These are phyloP conservation scores for Lodderomyces margitis DNA, from an alignment of 1,139 yeast species.

Conservation along the genomic window DNA sequence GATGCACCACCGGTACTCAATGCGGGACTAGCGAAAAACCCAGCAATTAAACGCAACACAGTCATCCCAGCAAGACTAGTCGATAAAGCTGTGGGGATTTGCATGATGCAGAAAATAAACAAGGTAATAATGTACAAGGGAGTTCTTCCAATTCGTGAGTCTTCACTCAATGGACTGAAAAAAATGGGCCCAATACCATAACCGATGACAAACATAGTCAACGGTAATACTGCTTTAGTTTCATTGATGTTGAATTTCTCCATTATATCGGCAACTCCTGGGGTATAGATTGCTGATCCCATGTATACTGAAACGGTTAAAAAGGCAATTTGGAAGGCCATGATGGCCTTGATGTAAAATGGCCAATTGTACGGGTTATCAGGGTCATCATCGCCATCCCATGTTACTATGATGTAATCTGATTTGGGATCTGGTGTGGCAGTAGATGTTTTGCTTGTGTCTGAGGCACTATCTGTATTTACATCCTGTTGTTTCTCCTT, in stretches of 20 bases:
- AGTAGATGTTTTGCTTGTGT: background rate
- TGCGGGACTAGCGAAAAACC: slow-evolving; percentile 36
- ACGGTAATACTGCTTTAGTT: slow-evolving; percentile 45
- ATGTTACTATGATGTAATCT: slow-evolving; percentile 16
- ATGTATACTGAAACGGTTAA: slow-evolving; percentile 26
- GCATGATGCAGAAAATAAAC: slow-evolving; percentile 30
- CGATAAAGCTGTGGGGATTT: slow-evolving; percentile 33
- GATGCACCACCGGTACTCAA: slow-evolving; percentile 40
- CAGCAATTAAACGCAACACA: slow-evolving; percentile 32
- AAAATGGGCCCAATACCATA: slow-evolving; percentile 58
- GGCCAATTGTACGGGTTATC: slow-evolving; percentile 34
- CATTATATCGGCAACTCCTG: slow-evolving; percentile 33
- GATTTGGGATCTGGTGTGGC: background rate
- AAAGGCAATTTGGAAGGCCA: slow-evolving; percentile 22
- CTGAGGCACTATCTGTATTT: background rate
- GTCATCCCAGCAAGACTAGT: slow-evolving; percentile 31
- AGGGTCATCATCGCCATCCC: slow-evolving; percentile 32
- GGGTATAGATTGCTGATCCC: slow-evolving; percentile 31
- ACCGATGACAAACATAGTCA: slow-evolving; percentile 44
- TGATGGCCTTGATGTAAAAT: slow-evolving; percentile 17
- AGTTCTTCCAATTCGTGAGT: slow-evolving; percentile 52
- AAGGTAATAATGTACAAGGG: slow-evolving; percentile 30
- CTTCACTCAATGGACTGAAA: slow-evolving; percentile 55
- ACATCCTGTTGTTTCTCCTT: background rate
- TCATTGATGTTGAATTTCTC: slow-evolving; percentile 43